Evolutionary conservation across 371 early-diverging fungal genomes (phyloP), one percentile per base, ranked within the genome.

Genomic region (Mucor plumbeus): DNA sequence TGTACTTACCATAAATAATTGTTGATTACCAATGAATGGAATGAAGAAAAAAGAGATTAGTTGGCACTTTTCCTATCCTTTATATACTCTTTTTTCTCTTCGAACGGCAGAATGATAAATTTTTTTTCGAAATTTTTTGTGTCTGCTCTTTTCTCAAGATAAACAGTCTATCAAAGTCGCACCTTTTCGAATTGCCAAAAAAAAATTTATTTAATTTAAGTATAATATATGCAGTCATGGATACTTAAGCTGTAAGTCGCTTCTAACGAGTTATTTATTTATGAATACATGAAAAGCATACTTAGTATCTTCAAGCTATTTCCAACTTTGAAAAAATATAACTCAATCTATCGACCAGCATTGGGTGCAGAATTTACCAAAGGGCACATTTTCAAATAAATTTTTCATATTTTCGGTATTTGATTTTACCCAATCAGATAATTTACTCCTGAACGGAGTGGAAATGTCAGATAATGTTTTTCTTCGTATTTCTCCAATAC

Each of bases 1-100:
- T 50, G 34, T 21, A 61, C 44, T 38, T 36, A 65, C 44, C 41
- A 64, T 40, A 57, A 44, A 21, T 11, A 7, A 4, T 55, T 55
- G 35, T 35, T 34, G 33, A 15, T 55, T 55, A n/a, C 31, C 31
- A 34, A 34, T 14, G 33, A 34, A 35, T 34, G 53, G 9, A 53
- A 31, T 53, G 53, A 53, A 53, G 21, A 21, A 53, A 53, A 53
- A 53, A 53, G 31, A 53, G 8, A 9, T 3, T 17, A 58, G 38
- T 17, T 38, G 35, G 38, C 17, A 19, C 26, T 11, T 43, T 59
- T 59, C 26, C 14, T 14, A 40, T 15, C 43, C 31, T 31, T 41
- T 59, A 15, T 21, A 31, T 48, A 44, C n/a, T 17, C 17, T 17
- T n/a, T 43, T 14, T 14, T 17, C 0, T 7, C 1, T 17, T 17